Evolutionary conservation across 1,284 basidiomycete species (phyloP).

Genomic region (Leccinum subspadiceum): DNA sequence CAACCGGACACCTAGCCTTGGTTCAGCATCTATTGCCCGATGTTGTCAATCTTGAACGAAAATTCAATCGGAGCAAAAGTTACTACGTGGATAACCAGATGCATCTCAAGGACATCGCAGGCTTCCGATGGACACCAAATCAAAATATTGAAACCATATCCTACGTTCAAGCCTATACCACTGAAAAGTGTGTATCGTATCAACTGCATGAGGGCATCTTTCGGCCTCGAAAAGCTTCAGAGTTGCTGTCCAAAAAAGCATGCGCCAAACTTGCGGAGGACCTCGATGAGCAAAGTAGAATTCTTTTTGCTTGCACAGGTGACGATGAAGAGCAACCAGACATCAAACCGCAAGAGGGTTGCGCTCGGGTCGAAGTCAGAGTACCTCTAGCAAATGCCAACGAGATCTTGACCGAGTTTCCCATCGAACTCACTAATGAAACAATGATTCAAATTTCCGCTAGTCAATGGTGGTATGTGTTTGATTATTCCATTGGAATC

Average conservation of each 20-base stretch:
- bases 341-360: conserved; percentile 3
- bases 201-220: conserved; percentile 14
- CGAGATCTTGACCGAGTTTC: background rate
- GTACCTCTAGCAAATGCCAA: background rate
- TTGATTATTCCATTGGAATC: background rate
- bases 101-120: conserved; percentile 11
- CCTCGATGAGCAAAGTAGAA: conserved; percentile 1
- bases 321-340: background rate
- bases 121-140: conserved; percentile 2
- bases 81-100: conserved; percentile 2
- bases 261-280: background rate
- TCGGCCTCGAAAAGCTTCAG: background rate
- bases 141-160: background rate
- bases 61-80: background rate
- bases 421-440: background rate
- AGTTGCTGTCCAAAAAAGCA: background rate
- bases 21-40: background rate
- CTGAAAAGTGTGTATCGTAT: conserved; percentile 13
- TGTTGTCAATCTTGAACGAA: background rate
- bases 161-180: conserved; percentile 19
- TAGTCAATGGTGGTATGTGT: conserved; percentile 4
- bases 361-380: conserved; percentile 3
- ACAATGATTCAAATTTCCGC: conserved; percentile 6
- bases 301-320: background rate
- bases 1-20: background rate